Evolutionary conservation across 108 stramenopile genomes (phyloP), one percentile per base, ranked within the genome.

Genomic region (Pseudonitzschia multiseries): DNA sequence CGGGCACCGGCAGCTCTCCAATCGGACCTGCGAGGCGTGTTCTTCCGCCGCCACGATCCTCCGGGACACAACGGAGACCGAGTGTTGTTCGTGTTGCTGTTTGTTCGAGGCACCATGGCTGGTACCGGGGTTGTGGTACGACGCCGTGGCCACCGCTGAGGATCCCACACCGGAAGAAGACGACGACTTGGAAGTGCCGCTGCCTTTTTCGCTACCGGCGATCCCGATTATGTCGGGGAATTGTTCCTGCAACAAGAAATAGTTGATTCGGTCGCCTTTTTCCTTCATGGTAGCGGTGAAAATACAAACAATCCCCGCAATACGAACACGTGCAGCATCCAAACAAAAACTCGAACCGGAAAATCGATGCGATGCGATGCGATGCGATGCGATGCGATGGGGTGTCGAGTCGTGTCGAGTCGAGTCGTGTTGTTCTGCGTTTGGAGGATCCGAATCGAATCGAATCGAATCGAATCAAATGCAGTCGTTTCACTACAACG

Each of bases 191-290:
- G 70, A 41, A 18, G 24, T 10, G 46, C 46, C 12, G 46, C 13
- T 48, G 46, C 46, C 18, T 15, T 76, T 68, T 6, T 62, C 74
- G 22, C 20, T 50, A 21, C 31, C 46, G 24, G 56, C 21, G 9
- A 56, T 24, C 42, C 28, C 20, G 43, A 36, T 28, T 15, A 40
- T 70, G 36, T 71, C 70, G 28, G 79, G 79, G 13, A 79, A 68
- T 51, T 79, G 71, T 48, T 79, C 67, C 53, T 79, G 71, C 52
- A 79, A 57, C 29, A 79, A 24, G 46, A 79, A 79, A 18, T 65
- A 40, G 46, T 43, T 65, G 43, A 79, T 65, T 48, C 69, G 70
- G 10, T 43, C 46, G 43, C 46, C 48, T 41, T 48, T 46, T 26
- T 44, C 46, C 66, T 67, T 51, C 66, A 67, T 67, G 66, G 46